Percentiles rank a stretch among this genome's conserved stretches.
These are phyloP conservation scores for Hyparrhenia diplandra DNA, from an alignment of 176 grass and related monocot species.

Conservation along the genomic window DNA sequence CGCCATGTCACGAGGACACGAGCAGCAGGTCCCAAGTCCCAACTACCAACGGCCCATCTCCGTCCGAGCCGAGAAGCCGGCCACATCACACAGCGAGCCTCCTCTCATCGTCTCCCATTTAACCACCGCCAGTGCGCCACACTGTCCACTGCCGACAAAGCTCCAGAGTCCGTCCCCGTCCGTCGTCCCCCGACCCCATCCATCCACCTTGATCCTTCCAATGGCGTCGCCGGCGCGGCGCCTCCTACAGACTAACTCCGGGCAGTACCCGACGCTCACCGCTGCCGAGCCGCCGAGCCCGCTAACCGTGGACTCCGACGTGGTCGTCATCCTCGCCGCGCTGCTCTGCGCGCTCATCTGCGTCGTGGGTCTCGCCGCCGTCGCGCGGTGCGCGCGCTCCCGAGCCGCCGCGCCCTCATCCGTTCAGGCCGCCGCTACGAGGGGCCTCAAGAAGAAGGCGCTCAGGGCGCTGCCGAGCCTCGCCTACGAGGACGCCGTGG, in stretches of 20 bases:
- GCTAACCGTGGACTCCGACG: constrained; percentile 48
- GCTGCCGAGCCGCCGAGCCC: constrained; percentile 22
- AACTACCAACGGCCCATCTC: too few relatives aligned
- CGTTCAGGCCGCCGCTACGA: not conserved
- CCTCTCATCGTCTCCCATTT: not conserved
- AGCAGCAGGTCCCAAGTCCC: too few relatives aligned
- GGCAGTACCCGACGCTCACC: constrained; percentile 1
- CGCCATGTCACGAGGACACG: too few relatives aligned
- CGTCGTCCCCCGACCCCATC: too few relatives aligned
- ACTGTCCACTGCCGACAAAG: not conserved
- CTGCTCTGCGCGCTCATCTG: constrained; percentile 75
- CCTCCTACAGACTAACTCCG: constrained; percentile 48
- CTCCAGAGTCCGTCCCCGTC: too few relatives aligned
- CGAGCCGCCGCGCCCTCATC: not conserved
- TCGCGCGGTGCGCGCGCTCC: constrained; percentile 56
- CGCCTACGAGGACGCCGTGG: constrained; percentile 39
- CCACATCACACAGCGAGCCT: not conserved
- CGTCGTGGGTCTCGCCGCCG: constrained; percentile 55
- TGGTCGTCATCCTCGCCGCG: constrained; percentile 65
- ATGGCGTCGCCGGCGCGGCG: constrained; percentile 29
- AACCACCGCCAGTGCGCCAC: not conserved
- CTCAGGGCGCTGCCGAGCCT: constrained; percentile 52
- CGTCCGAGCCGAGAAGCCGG: too few relatives aligned
- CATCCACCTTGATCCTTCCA: not conserved
- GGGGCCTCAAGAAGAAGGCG: constrained; percentile 75